Evolutionary conservation across 176 grass and related monocot genomes (phyloP).

Genomic region (Carex kokanica): DNA sequence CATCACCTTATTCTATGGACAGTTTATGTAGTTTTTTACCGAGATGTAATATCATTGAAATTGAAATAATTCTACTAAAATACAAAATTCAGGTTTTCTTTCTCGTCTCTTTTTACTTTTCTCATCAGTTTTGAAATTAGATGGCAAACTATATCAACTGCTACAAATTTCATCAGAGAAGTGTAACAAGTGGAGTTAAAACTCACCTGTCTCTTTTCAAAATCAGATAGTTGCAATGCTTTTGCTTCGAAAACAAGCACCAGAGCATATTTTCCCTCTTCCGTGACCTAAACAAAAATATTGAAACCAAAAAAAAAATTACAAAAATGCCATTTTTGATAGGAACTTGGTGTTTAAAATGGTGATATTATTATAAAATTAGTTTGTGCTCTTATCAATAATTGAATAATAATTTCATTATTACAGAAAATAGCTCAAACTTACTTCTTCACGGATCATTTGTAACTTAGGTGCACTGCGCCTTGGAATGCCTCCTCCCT

Average conservation of each 20-base stretch:
- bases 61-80: neutral
- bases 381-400: neutral
- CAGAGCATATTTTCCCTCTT: constrained; percentile 46
- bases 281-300: constrained; percentile 37
- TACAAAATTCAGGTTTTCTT: neutral
- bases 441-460: constrained; percentile 81
- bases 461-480: constrained; percentile 81
- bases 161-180: neutral
- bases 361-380: neutral
- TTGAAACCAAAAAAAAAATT: neutral
- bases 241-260: constrained; percentile 66
- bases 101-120: neutral
- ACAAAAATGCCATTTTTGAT: neutral
- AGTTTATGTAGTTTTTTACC: neutral
- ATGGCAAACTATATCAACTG: neutral
- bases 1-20: neutral
- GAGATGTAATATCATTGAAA: neutral
- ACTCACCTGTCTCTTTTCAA: constrained; percentile 37
- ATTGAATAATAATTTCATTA: neutral
- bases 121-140: neutral
- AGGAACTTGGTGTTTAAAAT: neutral
- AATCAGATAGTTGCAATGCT: constrained; percentile 42
- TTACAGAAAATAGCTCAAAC: neutral
- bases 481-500: constrained; percentile 81
- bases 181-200: neutral